Evolutionary conservation across 2,329 filamentous ascomycete species (phyloP), one percentile per base, ranked within the genome.

Genomic region (Didymellaceae sp.): DNA sequence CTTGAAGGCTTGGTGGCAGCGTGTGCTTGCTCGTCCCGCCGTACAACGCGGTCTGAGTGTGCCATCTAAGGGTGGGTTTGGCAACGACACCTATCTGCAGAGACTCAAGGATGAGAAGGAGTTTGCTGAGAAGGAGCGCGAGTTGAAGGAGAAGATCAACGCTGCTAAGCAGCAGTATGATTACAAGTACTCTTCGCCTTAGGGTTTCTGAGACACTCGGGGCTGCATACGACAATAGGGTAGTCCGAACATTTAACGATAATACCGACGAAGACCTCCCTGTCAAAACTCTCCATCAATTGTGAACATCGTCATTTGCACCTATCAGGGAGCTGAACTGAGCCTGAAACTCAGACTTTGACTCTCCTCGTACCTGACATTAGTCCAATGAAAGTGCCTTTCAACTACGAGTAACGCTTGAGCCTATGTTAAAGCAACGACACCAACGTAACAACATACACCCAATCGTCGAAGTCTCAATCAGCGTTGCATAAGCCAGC

Each of bases 61-160:
- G 5, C 75, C 76, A 3, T 63, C 56, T 3, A 72, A 72, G 54
- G 70, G 68, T 28, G 31, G 53, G 0, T 62, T 80, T 11, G 68
- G 66, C 5, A 83, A 84, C 57, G 73, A 65, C 1, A 52, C 61
- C 2, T 70, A 79, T 44, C 48, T 69, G 55, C 66, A 75, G 67
- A 71, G 71, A 20, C 41, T 81, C 49, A 73, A 77, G 62, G 71
- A 77, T 3, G 77, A 82, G 26, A 68, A 74, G 17, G 80, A 80
- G 52, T 78, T 76, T 54, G 77, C 73, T 62, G 71, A 78, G 68
- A 74, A 75, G 63, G 74, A 79, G 54, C 71, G 75, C 26, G 61
- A 71, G 52, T 47, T 76, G 17, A 59, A 55, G 45, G 67, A 74
- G 34, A 44, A 72, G 38, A 64, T 72, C 44, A 66, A 73, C 49